Evolutionary conservation across 306 rosid species (phyloP).

Genomic region (Trifolium fragiferum): DNA sequence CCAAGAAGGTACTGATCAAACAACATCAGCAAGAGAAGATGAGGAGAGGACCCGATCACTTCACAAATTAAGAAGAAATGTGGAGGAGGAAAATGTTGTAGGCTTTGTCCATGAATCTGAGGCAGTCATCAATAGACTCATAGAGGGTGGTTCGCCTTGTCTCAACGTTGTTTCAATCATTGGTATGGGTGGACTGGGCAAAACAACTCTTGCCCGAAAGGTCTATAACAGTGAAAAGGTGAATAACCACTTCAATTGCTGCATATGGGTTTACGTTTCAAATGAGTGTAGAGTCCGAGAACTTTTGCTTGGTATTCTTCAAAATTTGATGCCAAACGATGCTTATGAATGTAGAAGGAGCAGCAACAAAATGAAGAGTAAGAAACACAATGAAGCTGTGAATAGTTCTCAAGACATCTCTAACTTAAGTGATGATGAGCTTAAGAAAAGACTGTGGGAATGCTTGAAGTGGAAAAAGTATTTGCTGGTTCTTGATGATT

Average conservation of each 20-base stretch:
- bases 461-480: neutral
- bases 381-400: neutral
- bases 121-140: neutral
- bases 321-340: neutral
- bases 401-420: neutral
- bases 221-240: neutral
- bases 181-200: conserved; percentile 30
- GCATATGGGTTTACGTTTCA: neutral
- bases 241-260: neutral
- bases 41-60: neutral
- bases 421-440: conserved; percentile 1
- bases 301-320: neutral
- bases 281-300: conserved; percentile 5
- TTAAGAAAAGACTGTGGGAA: neutral
- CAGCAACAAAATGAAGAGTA: neutral
- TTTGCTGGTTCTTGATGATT: conserved; percentile 1
- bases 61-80: conserved; percentile 1
- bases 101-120: conserved; percentile 25
- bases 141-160: neutral
- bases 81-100: conserved; percentile 5
- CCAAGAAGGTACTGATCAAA: neutral
- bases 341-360: neutral
- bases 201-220: conserved; percentile 11
- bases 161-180: conserved; percentile 13
- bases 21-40: neutral